Evolutionary conservation across 2,329 filamentous ascomycete genomes (phyloP), one percentile per base, ranked within the genome.

Genomic region (Diplodia seriata): DNA sequence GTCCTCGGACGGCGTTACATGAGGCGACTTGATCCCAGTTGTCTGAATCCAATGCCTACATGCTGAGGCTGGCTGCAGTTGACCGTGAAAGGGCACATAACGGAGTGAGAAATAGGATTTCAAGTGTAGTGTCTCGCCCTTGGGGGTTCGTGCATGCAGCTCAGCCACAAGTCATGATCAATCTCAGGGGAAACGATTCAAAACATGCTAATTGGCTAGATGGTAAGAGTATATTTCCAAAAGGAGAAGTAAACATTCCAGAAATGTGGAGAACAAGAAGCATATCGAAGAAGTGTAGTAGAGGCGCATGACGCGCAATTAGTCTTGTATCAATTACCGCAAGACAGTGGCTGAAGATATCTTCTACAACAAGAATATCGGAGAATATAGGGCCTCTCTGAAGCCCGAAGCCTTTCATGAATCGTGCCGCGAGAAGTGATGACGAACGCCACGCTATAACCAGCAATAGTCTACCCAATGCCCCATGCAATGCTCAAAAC

Each of bases 401-500:
- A 63, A 63, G 47, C 59, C 59, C 59, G 7, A 63, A 63, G 59
- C 51, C 62, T 55, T 65, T 65, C 62, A 47, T 65, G 62, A 65
- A 65, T 65, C 62, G 62, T 65, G 62, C 50, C 26, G 62, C 51
- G 43, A 63, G 31, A 63, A 63, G 29, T 63, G 59, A 63, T 57
- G 53, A 57, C 54, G 38, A 67, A 67, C 66, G 66, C 66, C 66
- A 43, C 66, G 66, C 66, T 67, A 51, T 67, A 67, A 38, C 66
- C 47, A 55, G 49, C 33, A 67, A 53, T 59, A 67, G 47, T 67
- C 66, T 67, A 67, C 55, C 56, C 55, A 55, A 59, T 67, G 55
- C 66, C 66, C 55, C 15, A 47, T 67, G 55, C 66, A 67, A 67
- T 67, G 66, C 66, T 67, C 51, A 61, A 67, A 67, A 23, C 31